A percentile compares a stretch with the other conserved stretches of the same genome.
Conservation (phyloP, 352 stramenopile species). For the Phytophthora foliorum region DNA sequence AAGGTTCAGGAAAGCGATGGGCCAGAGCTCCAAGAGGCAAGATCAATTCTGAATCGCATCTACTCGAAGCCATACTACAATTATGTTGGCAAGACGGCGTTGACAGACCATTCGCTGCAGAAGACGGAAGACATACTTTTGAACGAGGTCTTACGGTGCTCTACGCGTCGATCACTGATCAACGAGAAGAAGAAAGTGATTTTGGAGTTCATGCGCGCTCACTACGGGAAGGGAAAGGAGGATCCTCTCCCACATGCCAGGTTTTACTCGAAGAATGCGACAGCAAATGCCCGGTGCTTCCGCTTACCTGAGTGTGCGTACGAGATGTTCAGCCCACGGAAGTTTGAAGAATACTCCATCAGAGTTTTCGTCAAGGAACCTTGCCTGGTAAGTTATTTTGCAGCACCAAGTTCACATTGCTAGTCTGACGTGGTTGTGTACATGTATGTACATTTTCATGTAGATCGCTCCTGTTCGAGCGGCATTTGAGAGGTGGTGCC, state of each 20-base stretch:
- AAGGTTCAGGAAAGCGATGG: slow-evolving; percentile 81
- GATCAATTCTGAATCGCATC: slow-evolving; percentile 69
- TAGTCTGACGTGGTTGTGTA: slow-evolving; percentile 1
- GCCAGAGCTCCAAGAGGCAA: slow-evolving; percentile 53
- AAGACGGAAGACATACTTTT: slow-evolving; percentile 64
- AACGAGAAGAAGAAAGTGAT: slow-evolving; percentile 72
- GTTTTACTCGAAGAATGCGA: slow-evolving; percentile 85
- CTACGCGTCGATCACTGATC: slow-evolving; percentile 36
- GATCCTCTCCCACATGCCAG: slow-evolving; percentile 79
- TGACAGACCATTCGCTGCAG: slow-evolving; percentile 54
- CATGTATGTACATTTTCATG: too few relatives aligned
- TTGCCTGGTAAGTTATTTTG: slow-evolving; percentile 50
- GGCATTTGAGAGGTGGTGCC: slow-evolving; percentile 63
- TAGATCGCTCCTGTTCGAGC: slow-evolving; percentile 58
- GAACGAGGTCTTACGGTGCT: slow-evolving; percentile 70
- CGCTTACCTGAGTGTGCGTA: slow-evolving; percentile 64
- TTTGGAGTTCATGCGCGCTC: slow-evolving; percentile 80
- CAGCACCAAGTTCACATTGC: neutral
- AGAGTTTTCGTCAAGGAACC: slow-evolving; percentile 79
- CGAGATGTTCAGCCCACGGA: slow-evolving; percentile 69
- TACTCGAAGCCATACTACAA: slow-evolving; percentile 81
- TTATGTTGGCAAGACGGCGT: slow-evolving; percentile 72
- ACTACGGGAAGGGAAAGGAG: slow-evolving; percentile 83
- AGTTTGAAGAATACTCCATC: slow-evolving; percentile 77
- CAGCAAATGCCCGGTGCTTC: slow-evolving; percentile 56